Evolutionary conservation across 495 filamentous ascomycete genomes (phyloP).

Genomic region (Penicillium paradoxum): DNA sequence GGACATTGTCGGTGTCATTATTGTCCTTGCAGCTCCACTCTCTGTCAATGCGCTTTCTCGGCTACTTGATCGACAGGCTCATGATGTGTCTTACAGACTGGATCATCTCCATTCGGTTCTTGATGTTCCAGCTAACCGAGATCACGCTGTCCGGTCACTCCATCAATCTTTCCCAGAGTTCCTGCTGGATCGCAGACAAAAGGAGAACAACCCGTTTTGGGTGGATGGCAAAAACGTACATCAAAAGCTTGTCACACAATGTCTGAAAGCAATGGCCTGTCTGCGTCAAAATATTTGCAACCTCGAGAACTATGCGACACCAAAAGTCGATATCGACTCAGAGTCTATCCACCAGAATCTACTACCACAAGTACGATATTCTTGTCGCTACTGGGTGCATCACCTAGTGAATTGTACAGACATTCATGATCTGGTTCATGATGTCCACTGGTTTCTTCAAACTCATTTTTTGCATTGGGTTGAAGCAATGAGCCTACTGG

Average conservation of each 20-base stretch:
- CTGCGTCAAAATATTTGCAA: neutral
- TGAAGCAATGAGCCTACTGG: conserved; percentile 40
- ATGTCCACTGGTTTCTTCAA: neutral
- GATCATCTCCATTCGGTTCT: conserved; percentile 19
- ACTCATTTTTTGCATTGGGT: conserved; percentile 45
- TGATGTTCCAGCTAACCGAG: conserved; percentile 4
- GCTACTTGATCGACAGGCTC: conserved; percentile 6
- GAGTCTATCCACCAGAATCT: neutral
- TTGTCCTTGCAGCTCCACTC: conserved; percentile 22
- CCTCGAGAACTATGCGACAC: neutral
- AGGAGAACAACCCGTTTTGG: neutral
- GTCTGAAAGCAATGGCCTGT: neutral
- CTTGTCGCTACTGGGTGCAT: neutral
- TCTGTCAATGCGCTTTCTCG: conserved; percentile 9
- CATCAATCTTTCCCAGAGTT: conserved; percentile 30
- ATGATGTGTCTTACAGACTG: conserved; percentile 10
- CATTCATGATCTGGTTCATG: neutral
- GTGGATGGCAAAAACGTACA: neutral
- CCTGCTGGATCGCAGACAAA: conserved; percentile 1
- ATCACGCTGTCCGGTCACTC: conserved; percentile 14
- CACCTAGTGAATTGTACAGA: neutral
- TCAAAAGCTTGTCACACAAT: neutral
- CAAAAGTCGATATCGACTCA: neutral
- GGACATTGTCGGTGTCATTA: conserved; percentile 21
- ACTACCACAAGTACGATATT: neutral